phyloP scores from a whole-genome alignment of 371 early-diverging fungal species.

The Apophysomyces trapeziformis region DNA sequence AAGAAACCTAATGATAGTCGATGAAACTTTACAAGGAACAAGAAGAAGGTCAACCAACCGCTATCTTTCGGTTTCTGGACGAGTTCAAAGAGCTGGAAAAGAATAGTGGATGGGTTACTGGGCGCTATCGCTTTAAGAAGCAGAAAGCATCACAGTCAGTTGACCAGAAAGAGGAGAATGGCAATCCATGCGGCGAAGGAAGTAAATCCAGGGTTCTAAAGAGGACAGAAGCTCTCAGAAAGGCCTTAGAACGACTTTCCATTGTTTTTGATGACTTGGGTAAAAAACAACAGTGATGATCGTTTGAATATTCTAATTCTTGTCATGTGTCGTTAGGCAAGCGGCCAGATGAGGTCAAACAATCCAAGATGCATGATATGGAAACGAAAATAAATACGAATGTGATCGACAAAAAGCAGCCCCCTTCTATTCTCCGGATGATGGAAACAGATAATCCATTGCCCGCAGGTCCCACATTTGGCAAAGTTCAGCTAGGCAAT shows the following conservation, averaged over 20 bases:
- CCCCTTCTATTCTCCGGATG: constrained; percentile 15
- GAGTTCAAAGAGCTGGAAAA: constrained; percentile 45
- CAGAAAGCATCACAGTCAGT: neutral
- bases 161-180: neutral
- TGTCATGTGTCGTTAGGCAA: constrained; percentile 9
- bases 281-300: constrained; percentile 9
- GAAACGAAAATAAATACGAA: constrained; percentile 6
- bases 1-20: constrained; percentile 22
- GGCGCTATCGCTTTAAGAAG: constrained; percentile 17
- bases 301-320: neutral
- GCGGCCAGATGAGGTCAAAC: constrained; percentile 8
- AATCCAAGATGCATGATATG: constrained; percentile 3
- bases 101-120: constrained; percentile 6
- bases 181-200: neutral
- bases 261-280: neutral
- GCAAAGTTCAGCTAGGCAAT: neutral
- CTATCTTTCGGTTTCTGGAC: constrained; percentile 50
- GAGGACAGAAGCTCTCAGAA: neutral
- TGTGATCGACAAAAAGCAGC: constrained; percentile 17
- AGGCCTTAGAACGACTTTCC: neutral
- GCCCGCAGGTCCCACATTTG: neutral
- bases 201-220: neutral
- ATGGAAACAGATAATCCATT: constrained; percentile 3
- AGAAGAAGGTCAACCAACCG: constrained; percentile 18
- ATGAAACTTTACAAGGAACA: constrained; percentile 73